These are phyloP conservation scores for Narthecium ossifragum DNA, from an alignment of 106 monocot genomes.

Conservation along the genomic window DNA sequence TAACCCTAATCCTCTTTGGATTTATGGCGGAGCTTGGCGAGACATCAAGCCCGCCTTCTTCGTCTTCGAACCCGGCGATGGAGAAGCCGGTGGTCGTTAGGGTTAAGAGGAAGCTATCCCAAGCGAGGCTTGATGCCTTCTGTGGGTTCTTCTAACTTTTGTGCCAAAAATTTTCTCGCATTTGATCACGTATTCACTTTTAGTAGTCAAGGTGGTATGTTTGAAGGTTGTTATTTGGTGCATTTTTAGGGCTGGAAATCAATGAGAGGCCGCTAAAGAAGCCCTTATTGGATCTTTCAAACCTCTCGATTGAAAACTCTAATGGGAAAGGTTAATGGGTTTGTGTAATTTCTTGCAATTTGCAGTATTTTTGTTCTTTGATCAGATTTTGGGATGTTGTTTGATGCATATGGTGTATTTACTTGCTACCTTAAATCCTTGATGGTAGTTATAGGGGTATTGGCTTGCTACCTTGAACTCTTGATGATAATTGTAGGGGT, in stretches of 20 bases:
- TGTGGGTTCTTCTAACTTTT: slow-evolving; percentile 33
- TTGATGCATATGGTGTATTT: neutral
- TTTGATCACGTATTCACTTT: no score
- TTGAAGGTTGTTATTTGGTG: neutral
- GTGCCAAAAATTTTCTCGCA: no score
- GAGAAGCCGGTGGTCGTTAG: slow-evolving; percentile 63
- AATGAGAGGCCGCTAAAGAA: slow-evolving; percentile 52
- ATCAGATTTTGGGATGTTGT: neutral
- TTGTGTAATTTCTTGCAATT: neutral
- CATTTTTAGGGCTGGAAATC: slow-evolving; percentile 59
- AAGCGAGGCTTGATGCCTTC: slow-evolving; percentile 51
- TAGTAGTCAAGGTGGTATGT: no score
- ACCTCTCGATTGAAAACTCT: slow-evolving; percentile 36
- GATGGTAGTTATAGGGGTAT: no score
- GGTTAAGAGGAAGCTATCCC: slow-evolving; percentile 63
- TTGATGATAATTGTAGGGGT: no score
- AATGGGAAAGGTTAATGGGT: slow-evolving; percentile 17
- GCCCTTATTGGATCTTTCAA: slow-evolving; percentile 31
- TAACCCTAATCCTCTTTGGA: no score
- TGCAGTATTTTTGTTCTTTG: slow-evolving; percentile 1
- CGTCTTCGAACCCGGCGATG: slow-evolving; percentile 4
- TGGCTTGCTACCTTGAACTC: no score
- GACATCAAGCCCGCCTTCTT: neutral
- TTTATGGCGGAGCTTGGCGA: neutral
- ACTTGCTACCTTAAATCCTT: no score